Evolutionary conservation across 2,329 filamentous ascomycete genomes (phyloP), one percentile per base, ranked within the genome.

Genomic region (Coleophoma eucalyptorum): DNA sequence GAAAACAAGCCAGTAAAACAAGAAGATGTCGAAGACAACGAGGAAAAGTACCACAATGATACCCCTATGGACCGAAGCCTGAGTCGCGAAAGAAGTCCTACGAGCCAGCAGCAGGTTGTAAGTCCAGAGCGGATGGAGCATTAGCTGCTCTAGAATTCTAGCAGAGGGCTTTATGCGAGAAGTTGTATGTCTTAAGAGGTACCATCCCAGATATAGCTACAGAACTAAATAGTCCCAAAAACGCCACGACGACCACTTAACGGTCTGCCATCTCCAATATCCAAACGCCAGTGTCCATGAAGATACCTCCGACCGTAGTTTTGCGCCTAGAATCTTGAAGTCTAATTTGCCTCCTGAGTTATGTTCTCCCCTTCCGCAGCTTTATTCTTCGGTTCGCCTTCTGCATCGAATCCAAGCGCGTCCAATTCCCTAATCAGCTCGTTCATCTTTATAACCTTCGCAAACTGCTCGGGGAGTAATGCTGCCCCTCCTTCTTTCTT

Each of bases 391-490:
- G 76, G 79, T 54, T 92, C 87, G 3, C 86, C 90, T 10, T 95
- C 87, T 1, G 81, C 72, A 67, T 95, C 87, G 56, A 97, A 90
- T 0, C 93, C 93, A 26, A 99, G 76, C 2, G 81, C 79, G 62
- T 95, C 89, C 50, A 99, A 73, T 67, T 97, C 92, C 12, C 91
- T 82, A 51, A 97, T 85, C 46, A 99, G 79, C 73, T 99, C 94
- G 56, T 90, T 90, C 67, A 99, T 96, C 71, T 94, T 96, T 68
- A 96, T 95, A 50, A 99, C 90, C 74, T 99, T 99, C 61, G 93
- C 91, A 57, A 97, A 87, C 72, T 99, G 94, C 72, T 99, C 94
- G 0, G 92, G 93, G 21, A 97, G 76, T 54, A 99, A 72, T 4
- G 82, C 78, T 65, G 90, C 87, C 18, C 94, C 94, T 50, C 84